Base-by-base conservation (phyloP, 164 flowering plant genomes). In the Protea cynaroides region DNA sequence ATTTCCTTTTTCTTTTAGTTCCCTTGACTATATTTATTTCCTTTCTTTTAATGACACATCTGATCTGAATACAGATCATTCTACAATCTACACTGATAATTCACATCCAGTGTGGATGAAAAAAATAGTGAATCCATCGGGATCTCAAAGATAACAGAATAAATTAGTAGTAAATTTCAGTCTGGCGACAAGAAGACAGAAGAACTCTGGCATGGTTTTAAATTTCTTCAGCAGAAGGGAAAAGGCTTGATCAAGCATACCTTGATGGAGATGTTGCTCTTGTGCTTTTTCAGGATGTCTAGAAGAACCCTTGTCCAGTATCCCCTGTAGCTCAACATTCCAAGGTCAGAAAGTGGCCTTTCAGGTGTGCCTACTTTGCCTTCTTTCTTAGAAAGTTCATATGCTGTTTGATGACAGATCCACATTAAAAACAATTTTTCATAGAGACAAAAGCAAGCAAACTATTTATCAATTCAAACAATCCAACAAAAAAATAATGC, bases 291-390 rank as follows among this genome's bases (percentile, higher is more conserved):
- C 75, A 94, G 72, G 58, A 94, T 94, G 74, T 91, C 97, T 18
- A 91, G 68, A 58, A 94, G 96, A 66, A 89, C 93, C 49, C 97
- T 81, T 17, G 97, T 91, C 99, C 99, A 94, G 76, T 94, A 94
- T 55, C 99, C 99, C 68, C 96, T 78, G 81, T 94, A 94, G 80
- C 99, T 94, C 82, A 94, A 56, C 61, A 89, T 70, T 50, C 98
- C 97, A 38, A 94, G 86, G 73, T 94, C 98, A 67, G 98, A 93
- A 44, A 94, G 92, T 46, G 97, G 97, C 68, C 98, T 81, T 75
- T 94, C 98, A 14, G 98, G 98, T 60, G 98, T 92, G 59, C 96
- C 98, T 58, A 92, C 98, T 81, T 88, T 92, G 60, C 93, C 86
- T 77, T 92, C 98, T 66, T 92, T 92, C 82, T 92, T 92, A 22